Percentiles rank a stretch among this genome's conserved stretches.
phyloP scores from a whole-genome alignment of 2,329 filamentous ascomycete species.

The Xylaria sp. region DNA sequence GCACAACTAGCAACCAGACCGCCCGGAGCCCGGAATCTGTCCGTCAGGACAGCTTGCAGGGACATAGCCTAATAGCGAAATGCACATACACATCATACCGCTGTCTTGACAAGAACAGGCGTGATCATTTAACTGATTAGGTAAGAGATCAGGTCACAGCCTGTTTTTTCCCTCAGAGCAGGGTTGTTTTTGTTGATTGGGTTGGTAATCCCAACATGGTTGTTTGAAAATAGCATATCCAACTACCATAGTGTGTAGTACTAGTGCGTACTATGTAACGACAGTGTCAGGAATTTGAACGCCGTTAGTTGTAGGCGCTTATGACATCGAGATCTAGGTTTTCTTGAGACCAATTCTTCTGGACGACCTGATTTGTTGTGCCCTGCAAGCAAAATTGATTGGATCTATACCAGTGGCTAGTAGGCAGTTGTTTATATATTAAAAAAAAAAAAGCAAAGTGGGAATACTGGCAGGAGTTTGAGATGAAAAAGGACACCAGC shows the following conservation, averaged over 20 bases:
- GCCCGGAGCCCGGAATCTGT: neutral
- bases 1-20: neutral
- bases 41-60: neutral
- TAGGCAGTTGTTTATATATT: no score
- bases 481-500: no score
- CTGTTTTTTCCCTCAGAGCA: neutral
- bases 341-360: neutral
- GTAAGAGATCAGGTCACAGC: constrained; percentile 1
- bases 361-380: neutral
- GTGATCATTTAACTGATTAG: neutral
- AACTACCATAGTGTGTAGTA: constrained; percentile 1
- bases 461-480: no score
- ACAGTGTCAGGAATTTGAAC: constrained; percentile 4
- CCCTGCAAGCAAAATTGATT: constrained; percentile 6
- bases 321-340: constrained; percentile 13
- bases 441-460: no score
- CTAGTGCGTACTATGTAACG: neutral
- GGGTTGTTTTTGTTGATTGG: constrained; percentile 15
- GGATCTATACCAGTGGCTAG: no score
- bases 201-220: constrained; percentile 15
- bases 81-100: neutral
- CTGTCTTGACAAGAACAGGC: neutral
- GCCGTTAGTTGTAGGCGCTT: neutral
- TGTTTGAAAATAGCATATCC: constrained; percentile 21
- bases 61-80: no score